Conservation (phyloP, 1,284 basidiomycete genomes). For the Rhodotorula sp. region DNA sequence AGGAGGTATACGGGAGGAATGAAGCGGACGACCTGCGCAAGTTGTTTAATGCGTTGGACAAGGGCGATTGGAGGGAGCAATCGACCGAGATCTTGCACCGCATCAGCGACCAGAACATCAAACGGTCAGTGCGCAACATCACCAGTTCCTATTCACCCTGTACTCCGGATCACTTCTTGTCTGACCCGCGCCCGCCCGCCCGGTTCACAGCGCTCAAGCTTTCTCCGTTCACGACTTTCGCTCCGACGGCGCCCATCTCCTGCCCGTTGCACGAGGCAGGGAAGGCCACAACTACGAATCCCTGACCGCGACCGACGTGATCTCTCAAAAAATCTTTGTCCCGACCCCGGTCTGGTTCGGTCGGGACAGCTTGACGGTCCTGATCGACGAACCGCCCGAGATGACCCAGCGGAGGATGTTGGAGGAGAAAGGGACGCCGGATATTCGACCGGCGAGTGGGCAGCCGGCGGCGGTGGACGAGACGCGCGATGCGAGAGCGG, state of each 20-base stretch:
- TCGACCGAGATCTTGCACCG: not conserved
- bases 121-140: conserved; percentile 10
- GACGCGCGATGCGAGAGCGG: not conserved
- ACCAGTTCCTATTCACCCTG: too few relatives aligned
- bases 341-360: conserved; percentile 11
- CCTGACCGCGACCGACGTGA: not conserved
- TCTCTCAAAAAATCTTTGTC: not conserved
- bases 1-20: not conserved
- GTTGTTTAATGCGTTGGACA: not conserved
- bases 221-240: conserved; percentile 6
- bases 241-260: conserved; percentile 5
- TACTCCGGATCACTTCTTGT: not conserved
- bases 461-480: not conserved
- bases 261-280: not conserved
- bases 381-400: not conserved
- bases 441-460: not conserved
- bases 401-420: not conserved
- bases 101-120: not conserved
- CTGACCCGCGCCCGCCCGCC: too few relatives aligned
- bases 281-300: not conserved
- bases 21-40: not conserved
- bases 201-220: not conserved
- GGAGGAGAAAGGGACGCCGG: not conserved
- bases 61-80: not conserved
- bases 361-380: conserved; percentile 5